Evolutionary conservation across 305 asterid genomes (phyloP).

Genomic region (Solanum hybrid): DNA sequence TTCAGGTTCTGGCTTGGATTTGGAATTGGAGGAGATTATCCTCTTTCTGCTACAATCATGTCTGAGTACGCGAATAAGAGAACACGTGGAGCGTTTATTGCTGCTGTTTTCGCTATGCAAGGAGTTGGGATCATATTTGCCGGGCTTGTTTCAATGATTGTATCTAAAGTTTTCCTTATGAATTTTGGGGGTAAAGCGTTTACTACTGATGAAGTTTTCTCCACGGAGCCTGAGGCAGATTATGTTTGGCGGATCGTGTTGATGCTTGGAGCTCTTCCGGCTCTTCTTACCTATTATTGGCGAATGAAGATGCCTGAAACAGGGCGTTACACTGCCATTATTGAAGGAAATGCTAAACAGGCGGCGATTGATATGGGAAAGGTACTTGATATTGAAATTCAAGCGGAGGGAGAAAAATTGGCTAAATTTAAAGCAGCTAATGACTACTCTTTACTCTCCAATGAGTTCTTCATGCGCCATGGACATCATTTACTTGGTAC

Average conservation of each 20-base stretch:
- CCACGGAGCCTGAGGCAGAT: slow-evolving; percentile 43
- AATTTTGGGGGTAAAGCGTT: slow-evolving; percentile 21
- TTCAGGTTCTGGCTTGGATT: slow-evolving; percentile 66
- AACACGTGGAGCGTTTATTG: slow-evolving; percentile 54
- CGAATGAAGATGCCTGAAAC: slow-evolving; percentile 76
- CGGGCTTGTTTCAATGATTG: slow-evolving; percentile 50
- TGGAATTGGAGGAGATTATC: slow-evolving; percentile 62
- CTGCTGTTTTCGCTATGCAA: slow-evolving; percentile 64
- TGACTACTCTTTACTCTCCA: slow-evolving; percentile 34
- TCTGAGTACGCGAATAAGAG: slow-evolving; percentile 53
- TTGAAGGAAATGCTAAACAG: slow-evolving; percentile 56
- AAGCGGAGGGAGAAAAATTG: slow-evolving; percentile 38
- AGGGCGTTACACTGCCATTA: slow-evolving; percentile 55
- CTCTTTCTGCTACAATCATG: slow-evolving; percentile 63
- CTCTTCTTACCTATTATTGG: slow-evolving; percentile 50
- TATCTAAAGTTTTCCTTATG: slow-evolving; percentile 29
- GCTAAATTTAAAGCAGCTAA: slow-evolving; percentile 33
- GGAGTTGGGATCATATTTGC: slow-evolving; percentile 66
- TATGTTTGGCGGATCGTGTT: slow-evolving; percentile 49
- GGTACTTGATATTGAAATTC: slow-evolving; percentile 49
- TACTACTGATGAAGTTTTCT: neutral
- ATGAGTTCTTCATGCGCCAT: slow-evolving; percentile 39
- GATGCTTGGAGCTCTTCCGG: slow-evolving; percentile 57
- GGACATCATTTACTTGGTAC: slow-evolving; percentile 48
- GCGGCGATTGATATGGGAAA: slow-evolving; percentile 58